Conservation (phyloP, 805 yeast species). For the Saccharomycopsis malanga region DNA sequence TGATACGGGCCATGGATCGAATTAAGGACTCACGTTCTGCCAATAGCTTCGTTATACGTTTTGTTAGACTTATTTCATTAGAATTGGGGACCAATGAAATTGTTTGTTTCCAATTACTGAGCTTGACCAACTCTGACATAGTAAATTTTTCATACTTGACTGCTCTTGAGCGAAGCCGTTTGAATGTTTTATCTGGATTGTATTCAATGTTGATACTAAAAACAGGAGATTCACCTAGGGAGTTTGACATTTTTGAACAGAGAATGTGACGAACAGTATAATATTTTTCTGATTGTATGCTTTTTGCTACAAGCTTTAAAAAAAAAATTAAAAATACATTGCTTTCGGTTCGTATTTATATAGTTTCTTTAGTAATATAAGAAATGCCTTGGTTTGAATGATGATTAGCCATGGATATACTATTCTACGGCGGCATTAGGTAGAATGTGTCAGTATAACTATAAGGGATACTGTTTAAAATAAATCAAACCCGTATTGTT, state of each 20-base stretch:
- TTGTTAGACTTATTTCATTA: background rate
- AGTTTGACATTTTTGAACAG: background rate
- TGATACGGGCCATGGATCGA: background rate
- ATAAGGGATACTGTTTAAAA: too few relatives aligned
- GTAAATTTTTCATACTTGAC: background rate
- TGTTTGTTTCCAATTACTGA: background rate
- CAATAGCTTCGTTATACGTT: background rate
- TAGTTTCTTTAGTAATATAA: too few relatives aligned
- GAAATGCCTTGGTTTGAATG: too few relatives aligned
- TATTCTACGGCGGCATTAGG: too few relatives aligned
- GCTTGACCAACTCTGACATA: background rate
- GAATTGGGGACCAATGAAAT: background rate
- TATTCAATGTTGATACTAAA: background rate
- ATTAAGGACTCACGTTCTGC: background rate
- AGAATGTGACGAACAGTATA: too few relatives aligned
- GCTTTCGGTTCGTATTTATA: too few relatives aligned
- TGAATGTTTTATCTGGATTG: background rate
- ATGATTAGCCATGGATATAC: too few relatives aligned
- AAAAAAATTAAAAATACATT: too few relatives aligned
- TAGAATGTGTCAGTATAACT: too few relatives aligned
- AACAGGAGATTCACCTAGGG: background rate
- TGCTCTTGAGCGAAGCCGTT: background rate
- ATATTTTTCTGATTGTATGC: too few relatives aligned
- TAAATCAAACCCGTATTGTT: too few relatives aligned
- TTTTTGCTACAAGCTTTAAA: too few relatives aligned